phyloP scores from a whole-genome alignment of 1,139 yeast species.

The Blastobotrys raffinosifermentans region DNA sequence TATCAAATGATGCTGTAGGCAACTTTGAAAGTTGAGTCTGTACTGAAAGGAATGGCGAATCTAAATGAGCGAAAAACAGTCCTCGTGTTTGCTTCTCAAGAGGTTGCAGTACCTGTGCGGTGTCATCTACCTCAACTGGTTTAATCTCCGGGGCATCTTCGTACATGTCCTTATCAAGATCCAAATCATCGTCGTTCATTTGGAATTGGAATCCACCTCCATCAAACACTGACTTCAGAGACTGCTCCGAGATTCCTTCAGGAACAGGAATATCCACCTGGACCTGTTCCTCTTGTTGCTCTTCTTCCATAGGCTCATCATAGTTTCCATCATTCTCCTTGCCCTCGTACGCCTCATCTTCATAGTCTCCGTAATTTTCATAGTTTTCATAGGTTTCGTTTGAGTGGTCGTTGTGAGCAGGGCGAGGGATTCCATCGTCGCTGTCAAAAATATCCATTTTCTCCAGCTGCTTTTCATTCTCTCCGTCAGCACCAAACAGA shows the following conservation, averaged over 20 bases:
- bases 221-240: conserved; percentile 2
- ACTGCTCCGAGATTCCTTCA: too few relatives aligned
- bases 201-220: neutral
- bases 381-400: conserved; percentile 44
- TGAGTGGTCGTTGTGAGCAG: conserved; percentile 24
- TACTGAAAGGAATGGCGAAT: conserved; percentile 79
- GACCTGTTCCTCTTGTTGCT: too few relatives aligned
- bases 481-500: conserved; percentile 33
- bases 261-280: too few relatives aligned
- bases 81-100: conserved; percentile 35
- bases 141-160: conserved; percentile 1
- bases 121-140: conserved; percentile 2
- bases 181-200: conserved; percentile 6
- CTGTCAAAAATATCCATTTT: conserved; percentile 41
- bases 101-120: conserved; percentile 1
- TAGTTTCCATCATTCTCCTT: conserved; percentile 30
- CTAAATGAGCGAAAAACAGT: conserved; percentile 73
- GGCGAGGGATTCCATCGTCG: conserved; percentile 17
- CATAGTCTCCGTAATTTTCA: conserved; percentile 20
- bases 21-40: conserved; percentile 73
- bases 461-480: conserved; percentile 47
- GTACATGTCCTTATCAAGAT: conserved; percentile 2
- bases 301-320: conserved; percentile 9
- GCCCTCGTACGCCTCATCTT: conserved; percentile 10
- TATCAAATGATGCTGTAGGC: conserved; percentile 28